Conservation (phyloP, 164 flowering plant genomes). For the Malania oleifera region DNA sequence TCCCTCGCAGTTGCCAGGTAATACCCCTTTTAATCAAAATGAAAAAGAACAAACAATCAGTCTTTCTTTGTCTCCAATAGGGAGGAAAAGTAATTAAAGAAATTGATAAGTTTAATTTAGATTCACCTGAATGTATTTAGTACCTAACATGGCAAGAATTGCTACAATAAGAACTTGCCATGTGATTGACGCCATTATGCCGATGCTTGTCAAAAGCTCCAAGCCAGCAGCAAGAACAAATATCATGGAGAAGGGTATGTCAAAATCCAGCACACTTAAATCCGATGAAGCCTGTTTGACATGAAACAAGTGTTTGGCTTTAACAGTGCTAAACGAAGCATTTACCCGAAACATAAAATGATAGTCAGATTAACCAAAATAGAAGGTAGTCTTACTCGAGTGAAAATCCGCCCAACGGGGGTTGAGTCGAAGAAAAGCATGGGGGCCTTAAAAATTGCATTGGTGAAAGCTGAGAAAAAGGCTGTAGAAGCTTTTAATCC, state of each 20-base stretch:
- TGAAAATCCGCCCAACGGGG: slow-evolving; percentile 78
- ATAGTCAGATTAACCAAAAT: neutral
- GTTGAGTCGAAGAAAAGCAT: slow-evolving; percentile 92
- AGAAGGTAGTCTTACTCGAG: slow-evolving; percentile 45
- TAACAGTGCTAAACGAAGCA: too few relatives aligned
- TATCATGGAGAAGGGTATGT: slow-evolving; percentile 52
- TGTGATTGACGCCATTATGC: slow-evolving; percentile 69
- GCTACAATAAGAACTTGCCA: slow-evolving; percentile 86
- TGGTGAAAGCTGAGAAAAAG: slow-evolving; percentile 58
- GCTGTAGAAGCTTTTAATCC: slow-evolving; percentile 74
- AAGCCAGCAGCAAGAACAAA: slow-evolving; percentile 32
- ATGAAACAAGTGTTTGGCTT: neutral
- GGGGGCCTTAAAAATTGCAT: slow-evolving; percentile 77
- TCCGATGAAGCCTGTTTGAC: slow-evolving; percentile 78
- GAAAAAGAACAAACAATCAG: neutral
- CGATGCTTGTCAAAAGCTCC: slow-evolving; percentile 39
- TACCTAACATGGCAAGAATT: slow-evolving; percentile 32
- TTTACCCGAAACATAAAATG: too few relatives aligned
- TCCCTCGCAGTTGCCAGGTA: slow-evolving; percentile 71
- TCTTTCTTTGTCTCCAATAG: neutral
- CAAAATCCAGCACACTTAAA: slow-evolving; percentile 63
- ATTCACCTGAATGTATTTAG: slow-evolving; percentile 64
- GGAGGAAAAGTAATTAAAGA: neutral
- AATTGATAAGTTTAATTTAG: neutral
- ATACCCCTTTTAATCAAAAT: slow-evolving; percentile 38